Evolutionary conservation across 495 filamentous ascomycete genomes (phyloP).

Genomic region (Xylaria venustula): DNA sequence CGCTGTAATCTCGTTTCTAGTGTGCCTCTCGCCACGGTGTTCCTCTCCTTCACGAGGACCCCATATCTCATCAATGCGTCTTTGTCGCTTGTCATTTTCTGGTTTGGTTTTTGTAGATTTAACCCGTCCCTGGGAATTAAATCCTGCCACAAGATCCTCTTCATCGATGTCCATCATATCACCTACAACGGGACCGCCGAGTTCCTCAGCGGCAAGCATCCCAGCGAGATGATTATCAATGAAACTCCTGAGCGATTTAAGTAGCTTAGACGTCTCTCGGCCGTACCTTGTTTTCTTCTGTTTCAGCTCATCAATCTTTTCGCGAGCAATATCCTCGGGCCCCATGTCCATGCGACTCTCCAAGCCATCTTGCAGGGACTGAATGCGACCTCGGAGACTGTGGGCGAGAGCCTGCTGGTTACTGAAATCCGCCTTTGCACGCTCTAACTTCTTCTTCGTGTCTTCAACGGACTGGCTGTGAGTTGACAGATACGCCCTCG

Average conservation of each 20-base stretch:
- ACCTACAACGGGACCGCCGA: conserved; percentile 82
- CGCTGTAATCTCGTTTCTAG: conserved; percentile 57
- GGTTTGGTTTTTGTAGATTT: conserved; percentile 57
- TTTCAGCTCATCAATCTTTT: conserved; percentile 57
- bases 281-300: conserved; percentile 56
- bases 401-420: conserved; percentile 64
- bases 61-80: conserved; percentile 74
- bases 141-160: conserved; percentile 61
- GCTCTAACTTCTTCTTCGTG: conserved; percentile 53
- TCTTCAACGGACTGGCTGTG: conserved; percentile 54
- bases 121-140: conserved; percentile 67
- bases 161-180: conserved; percentile 62
- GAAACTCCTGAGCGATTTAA: conserved; percentile 67
- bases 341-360: conserved; percentile 57
- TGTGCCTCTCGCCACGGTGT: conserved; percentile 14
- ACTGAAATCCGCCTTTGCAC: conserved; percentile 58
- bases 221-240: conserved; percentile 68
- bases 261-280: conserved; percentile 54
- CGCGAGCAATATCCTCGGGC: conserved; percentile 56
- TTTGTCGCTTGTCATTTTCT: conserved; percentile 54
- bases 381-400: conserved; percentile 44
- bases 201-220: conserved; percentile 84
- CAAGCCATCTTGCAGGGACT: conserved; percentile 50
- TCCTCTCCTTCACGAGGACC: conserved; percentile 32
- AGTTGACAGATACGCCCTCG: conserved; percentile 55